Evolutionary conservation across 805 yeast genomes (phyloP), one percentile per base, ranked within the genome.

Genomic region (Ogataea nakhonphanomensis): DNA sequence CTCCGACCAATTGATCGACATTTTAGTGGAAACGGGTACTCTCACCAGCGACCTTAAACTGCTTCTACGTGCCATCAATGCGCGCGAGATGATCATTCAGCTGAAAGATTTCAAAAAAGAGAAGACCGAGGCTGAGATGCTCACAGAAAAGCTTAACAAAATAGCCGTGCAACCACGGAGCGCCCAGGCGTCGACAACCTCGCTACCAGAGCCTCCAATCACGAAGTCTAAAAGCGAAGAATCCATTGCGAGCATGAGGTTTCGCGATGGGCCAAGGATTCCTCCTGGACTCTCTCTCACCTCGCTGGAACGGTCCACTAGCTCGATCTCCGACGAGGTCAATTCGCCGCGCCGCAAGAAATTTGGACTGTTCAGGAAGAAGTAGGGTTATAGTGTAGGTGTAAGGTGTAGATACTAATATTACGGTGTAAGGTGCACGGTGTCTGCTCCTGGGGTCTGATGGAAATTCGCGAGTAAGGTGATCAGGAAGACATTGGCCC

Each of bases 1-100:
- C 5, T 66, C 74, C 10, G 80, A 76, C 44, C 61, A 65, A 31
- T 65, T 78, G 5, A 67, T 84, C 30, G 81, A 79, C 43, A 57
- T 78, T 33, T 73, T 84, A 31, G 77, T 75, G 51, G 86, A 84
- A 48, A 64, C 76, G 4, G 79, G 83, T 1, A 75, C 79, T 0
- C 57, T 81, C 30, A 77, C 77, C 0, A 74, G 79, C 44, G 91
- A 84, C 53, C 66, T 79, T 62, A 79, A 80, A 50, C 59, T 84
- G 44, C 71, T 82, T 70, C 53, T 79, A 33, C 63, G 84, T 39
- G 71, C 81, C 0, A 58, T 70, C 43, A 79, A 79, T 53, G 78
- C 70, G 1, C 58, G 74, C 35, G 76, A 74, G 37, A 74, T 78
- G 74, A 60, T 73, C 11, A 56, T 57, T 20, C 59, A 63, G 10